Base-by-base conservation (phyloP, 352 stramenopile species). In the Pilasporangium apinafurcum region DNA sequence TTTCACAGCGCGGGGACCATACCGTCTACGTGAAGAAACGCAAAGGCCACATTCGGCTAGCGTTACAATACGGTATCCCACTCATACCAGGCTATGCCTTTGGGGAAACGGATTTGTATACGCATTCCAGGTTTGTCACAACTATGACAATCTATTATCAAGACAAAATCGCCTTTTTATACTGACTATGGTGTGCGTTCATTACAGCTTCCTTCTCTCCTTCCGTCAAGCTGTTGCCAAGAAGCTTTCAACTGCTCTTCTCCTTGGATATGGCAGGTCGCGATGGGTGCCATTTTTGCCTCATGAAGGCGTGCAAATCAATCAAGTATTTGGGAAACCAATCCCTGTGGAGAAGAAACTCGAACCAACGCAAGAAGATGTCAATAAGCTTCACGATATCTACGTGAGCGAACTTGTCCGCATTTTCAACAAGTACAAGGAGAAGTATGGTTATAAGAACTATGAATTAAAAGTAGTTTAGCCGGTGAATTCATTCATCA, bases 401-500 rank as follows among this genome's bases (percentile, higher is more conserved):
- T 94, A 88, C 55, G 58, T 88, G 14, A 56, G 37, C 12, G 77
- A 89, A 43, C 77, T 92, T 21, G 59, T 81, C 39, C 75, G 75
- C 22, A 69, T 92, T 37, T 94, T 86, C 48, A 65, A 89, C 43
- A 86, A 83, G 63, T 88, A 92, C 73, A 94, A 94, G 54, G 53
- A 48, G 22, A 68, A 87, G 52, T 84, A 85, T 44, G 77, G 72
- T 1, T 83, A 82, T 44, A 58, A 59, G 24, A 56, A 88, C 25
- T 56, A 66, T 29, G 65, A 64, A 22, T 53, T 93, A 32, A 59
- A 66, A 22, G 53, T 93, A 25, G 52, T 65, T 37, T 91, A 85
- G 44, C 46, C 31, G n/a, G 32, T 34, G n/a, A 13, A 30, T 40
- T 12, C 41, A 21, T 29, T 34, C 12, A 7, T 18, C 34, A 14